These are phyloP conservation scores for Leccinum longicurvipes DNA, from an alignment of 768 basidiomycete genomes.

Conservation along the genomic window DNA sequence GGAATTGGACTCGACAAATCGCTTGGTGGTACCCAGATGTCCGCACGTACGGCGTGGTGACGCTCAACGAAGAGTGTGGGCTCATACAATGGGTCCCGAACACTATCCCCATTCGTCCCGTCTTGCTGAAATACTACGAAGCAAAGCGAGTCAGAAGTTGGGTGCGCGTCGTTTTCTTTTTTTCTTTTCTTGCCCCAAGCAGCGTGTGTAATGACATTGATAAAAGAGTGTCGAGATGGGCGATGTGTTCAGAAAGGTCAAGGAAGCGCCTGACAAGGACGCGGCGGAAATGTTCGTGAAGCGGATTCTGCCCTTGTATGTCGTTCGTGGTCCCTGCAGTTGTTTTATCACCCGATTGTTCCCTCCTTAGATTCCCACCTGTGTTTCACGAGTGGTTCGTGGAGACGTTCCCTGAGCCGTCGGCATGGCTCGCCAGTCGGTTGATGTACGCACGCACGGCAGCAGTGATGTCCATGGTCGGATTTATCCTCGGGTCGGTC, in stretches of 20 bases:
- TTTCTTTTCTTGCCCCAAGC: not conserved
- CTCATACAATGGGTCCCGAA: constrained; percentile 99
- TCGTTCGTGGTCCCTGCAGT: not conserved
- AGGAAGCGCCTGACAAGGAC: constrained; percentile 45
- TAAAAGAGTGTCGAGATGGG: constrained; percentile 45
- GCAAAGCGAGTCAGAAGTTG: constrained; percentile 43
- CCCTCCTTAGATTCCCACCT: constrained; percentile 57
- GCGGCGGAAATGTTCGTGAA: constrained; percentile 49
- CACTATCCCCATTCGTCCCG: constrained; percentile 75
- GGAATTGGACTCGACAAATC: not conserved
- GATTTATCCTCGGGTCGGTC: constrained; percentile 85
- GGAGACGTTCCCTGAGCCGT: constrained; percentile 94
- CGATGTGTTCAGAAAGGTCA: constrained; percentile 48
- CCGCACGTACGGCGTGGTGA: constrained; percentile 97
- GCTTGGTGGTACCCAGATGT: constrained; percentile 50
- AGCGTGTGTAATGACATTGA: not conserved
- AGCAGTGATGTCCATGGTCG: constrained; percentile 99
- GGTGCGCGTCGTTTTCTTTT: constrained; percentile 35
- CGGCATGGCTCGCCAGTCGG: constrained; percentile 90
- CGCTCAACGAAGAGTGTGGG: constrained; percentile 95
- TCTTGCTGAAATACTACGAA: constrained; percentile 69
- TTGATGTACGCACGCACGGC: constrained; percentile 82
- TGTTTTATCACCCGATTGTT: not conserved
- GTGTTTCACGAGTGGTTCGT: constrained; percentile 98
- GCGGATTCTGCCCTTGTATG: constrained; percentile 59